Evolutionary conservation across 306 rosid genomes (phyloP).

Genomic region (Quercus dentata): DNA sequence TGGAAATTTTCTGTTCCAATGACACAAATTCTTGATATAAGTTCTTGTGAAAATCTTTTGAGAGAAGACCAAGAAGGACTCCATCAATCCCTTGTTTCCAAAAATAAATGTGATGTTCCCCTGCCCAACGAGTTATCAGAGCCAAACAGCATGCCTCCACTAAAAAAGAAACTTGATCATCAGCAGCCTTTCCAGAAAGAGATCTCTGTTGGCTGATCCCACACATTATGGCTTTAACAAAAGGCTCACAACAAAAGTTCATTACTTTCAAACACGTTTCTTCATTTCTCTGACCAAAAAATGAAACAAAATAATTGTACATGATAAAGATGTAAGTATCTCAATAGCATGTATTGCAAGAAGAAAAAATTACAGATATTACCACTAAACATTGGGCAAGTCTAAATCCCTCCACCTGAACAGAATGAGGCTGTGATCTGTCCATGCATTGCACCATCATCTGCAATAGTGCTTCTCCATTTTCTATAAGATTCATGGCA

Average conservation of each 20-base stretch:
- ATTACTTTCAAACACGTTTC: slow-evolving; percentile 40
- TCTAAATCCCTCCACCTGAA: slow-evolving; percentile 70
- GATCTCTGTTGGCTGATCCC: slow-evolving; percentile 49
- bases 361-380: slow-evolving; percentile 20
- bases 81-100: slow-evolving; percentile 72
- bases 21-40: slow-evolving; percentile 34
- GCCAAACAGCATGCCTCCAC: slow-evolving; percentile 76
- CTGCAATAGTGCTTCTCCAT: slow-evolving; percentile 51
- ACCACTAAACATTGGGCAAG: slow-evolving; percentile 77
- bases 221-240: slow-evolving; percentile 59
- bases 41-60: slow-evolving; percentile 43
- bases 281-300: slow-evolving; percentile 60
- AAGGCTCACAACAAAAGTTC: slow-evolving; percentile 53
- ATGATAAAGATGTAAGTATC: slow-evolving; percentile 2
- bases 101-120: slow-evolving; percentile 67
- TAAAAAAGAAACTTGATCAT: slow-evolving; percentile 44
- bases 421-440: slow-evolving; percentile 45
- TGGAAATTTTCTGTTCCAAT: slow-evolving; percentile 56
- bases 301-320: slow-evolving; percentile 18
- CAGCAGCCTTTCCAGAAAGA: slow-evolving; percentile 38
- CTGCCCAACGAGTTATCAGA: slow-evolving; percentile 73
- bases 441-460: slow-evolving; percentile 68
- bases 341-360: not conserved
- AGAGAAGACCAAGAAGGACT: slow-evolving; percentile 69
- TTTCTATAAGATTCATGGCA: slow-evolving; percentile 53